These are phyloP conservation scores for Ochromonas danica DNA, from an alignment of 108 stramenopile species.

Conservation along the genomic window DNA sequence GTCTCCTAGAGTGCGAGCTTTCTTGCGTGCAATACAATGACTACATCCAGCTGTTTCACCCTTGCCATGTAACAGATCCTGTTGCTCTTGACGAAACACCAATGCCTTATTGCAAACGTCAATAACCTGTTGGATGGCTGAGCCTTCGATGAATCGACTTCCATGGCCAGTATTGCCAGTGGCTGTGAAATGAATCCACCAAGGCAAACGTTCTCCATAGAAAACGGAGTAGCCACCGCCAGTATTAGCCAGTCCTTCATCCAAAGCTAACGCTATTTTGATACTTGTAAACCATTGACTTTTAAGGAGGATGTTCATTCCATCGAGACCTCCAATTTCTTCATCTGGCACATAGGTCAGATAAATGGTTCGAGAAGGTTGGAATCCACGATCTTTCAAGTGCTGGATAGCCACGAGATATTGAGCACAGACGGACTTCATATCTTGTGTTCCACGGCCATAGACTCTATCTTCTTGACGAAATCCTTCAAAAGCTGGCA, in stretches of 20 bases:
- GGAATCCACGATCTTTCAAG: conserved; percentile 42
- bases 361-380: conserved; percentile 48
- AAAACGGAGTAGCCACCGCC: conserved; percentile 79
- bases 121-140: conserved; percentile 87
- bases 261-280: conserved; percentile 46
- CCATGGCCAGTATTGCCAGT: conserved; percentile 89
- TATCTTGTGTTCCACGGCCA: conserved; percentile 90
- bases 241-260: conserved; percentile 54
- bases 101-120: conserved; percentile 76
- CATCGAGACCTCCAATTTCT: conserved; percentile 73
- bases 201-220: conserved; percentile 87
- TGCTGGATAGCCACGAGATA: conserved; percentile 78
- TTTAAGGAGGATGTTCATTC: conserved; percentile 77
- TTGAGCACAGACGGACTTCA: conserved; percentile 94
- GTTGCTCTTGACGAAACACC: conserved; percentile 76
- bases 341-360: conserved; percentile 66
- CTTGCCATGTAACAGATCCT: conserved; percentile 67
- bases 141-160: conserved; percentile 83
- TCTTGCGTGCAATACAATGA: conserved; percentile 63
- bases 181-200: conserved; percentile 82
- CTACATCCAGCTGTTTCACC: conserved; percentile 52
- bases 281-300: conserved; percentile 55
- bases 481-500: conserved; percentile 72
- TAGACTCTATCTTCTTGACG: conserved; percentile 73
- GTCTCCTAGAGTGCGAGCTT: conserved; percentile 68